Evolutionary conservation across 1,284 basidiomycete genomes (phyloP), one percentile per base, ranked within the genome.

Genomic region (Ceratobasidium sp.): DNA sequence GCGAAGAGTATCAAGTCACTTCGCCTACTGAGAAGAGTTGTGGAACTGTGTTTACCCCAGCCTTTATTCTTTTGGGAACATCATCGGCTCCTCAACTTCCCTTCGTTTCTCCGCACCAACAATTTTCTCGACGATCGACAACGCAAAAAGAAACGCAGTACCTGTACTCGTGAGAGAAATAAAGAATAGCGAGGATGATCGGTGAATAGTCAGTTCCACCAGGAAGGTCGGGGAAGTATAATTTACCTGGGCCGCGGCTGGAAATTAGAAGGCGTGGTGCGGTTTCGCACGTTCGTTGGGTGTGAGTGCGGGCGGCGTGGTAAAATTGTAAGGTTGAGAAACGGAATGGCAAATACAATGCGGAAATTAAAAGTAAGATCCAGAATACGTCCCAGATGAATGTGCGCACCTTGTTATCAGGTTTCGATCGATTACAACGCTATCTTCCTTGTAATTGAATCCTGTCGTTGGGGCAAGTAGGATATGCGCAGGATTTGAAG

Each of bases 381-480:
- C 16, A 28, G 74, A 18, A 46, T 21, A 30, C 43, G 14, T 18
- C 44, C 14, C 41, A 23, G 76, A n/a, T n/a, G n/a, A n/a, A n/a
- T n/a, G n/a, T n/a, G n/a, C 81, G 54, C 74, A 91, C 92, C 91
- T 93, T 18, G 93, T 94, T 44, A 96, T 85, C 6, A 96, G 84
- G 66, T 89, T 91, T 1, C 86, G 87, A 1, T 91, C 91, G 16
- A 91, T 83, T 38, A 94, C 92, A 9, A 96, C 93, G 1, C 90
- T 79, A 1, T 92, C 88, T 74, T 95, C 93, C 2, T 85, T 86
- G 80, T 96, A 96, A 0, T 89, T 86, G 76, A 91, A 96, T 7
- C 84, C 92, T 94, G n/a, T 44, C 28, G 9, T 26, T 18, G 21
- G 21, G 6, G 38, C n/a, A 11, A n/a, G n/a, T n/a, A 64, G 23